phyloP scores from a whole-genome alignment of 2,329 filamentous ascomycete genomes.

The Stagonosporopsis chrysanthemi region DNA sequence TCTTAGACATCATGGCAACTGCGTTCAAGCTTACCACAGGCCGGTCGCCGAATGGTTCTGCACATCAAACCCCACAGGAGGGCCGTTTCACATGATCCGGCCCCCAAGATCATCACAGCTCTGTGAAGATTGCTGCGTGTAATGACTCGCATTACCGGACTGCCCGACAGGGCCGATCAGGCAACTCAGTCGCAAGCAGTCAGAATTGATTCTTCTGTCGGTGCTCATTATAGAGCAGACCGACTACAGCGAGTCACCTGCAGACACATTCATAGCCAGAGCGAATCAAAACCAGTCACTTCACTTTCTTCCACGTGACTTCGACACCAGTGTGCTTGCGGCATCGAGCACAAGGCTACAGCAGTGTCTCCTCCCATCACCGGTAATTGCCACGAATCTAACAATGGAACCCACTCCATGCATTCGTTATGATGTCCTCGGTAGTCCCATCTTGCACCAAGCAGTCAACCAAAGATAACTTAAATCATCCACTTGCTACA shows the following conservation, averaged over 20 bases:
- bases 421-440: neutral
- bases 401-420: neutral
- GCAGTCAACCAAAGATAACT: neutral
- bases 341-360: neutral
- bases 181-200: neutral
- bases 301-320: neutral
- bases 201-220: neutral
- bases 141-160: slow-evolving; percentile 9
- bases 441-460: neutral
- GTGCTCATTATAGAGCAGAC: neutral
- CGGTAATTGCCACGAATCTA: neutral
- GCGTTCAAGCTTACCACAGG: neutral
- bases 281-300: neutral
- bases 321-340: neutral
- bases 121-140: neutral
- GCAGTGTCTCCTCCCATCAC: neutral
- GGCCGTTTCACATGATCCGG: neutral
- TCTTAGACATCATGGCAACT: neutral
- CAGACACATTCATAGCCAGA: neutral
- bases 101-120: neutral
- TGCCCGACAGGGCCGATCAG: slow-evolving; percentile 3
- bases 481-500: neutral
- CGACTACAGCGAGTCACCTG: neutral
- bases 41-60: neutral
- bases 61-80: slow-evolving; percentile 1